Evolutionary conservation across 306 rosid species (phyloP).

Genomic region (Fragaria ananassa): DNA sequence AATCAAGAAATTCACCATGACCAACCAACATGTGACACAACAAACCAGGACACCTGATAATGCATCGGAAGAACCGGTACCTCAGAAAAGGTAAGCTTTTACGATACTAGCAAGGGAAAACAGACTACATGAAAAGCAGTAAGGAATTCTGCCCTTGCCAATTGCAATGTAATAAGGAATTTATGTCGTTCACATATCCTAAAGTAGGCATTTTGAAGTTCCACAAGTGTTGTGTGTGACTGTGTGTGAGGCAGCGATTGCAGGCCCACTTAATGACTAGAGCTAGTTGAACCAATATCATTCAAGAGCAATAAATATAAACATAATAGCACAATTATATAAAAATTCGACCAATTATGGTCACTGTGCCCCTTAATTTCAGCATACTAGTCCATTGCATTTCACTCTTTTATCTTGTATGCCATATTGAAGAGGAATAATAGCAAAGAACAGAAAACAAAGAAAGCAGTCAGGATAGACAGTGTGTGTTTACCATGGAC

Average conservation of each 20-base stretch:
- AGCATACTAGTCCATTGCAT: not conserved
- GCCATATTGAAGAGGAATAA: not conserved
- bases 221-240: not conserved
- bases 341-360: not conserved
- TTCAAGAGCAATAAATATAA: not conserved
- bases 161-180: not conserved
- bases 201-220: not conserved
- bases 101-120: not conserved
- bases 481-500: slow-evolving; percentile 64
- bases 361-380: not conserved
- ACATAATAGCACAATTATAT: not conserved
- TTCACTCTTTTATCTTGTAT: not conserved
- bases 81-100: not conserved
- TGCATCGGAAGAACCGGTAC: not conserved
- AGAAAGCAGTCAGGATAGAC: not conserved
- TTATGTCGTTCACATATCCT: not conserved
- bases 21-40: not conserved
- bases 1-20: not conserved
- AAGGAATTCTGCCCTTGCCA: not conserved
- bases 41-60: not conserved
- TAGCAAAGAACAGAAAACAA: not conserved
- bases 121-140: not conserved
- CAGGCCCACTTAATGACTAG: not conserved
- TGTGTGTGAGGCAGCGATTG: not conserved
- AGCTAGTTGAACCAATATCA: not conserved